These are phyloP conservation scores for Suillus subluteus DNA, from an alignment of 768 basidiomycete genomes.

Conservation along the genomic window DNA sequence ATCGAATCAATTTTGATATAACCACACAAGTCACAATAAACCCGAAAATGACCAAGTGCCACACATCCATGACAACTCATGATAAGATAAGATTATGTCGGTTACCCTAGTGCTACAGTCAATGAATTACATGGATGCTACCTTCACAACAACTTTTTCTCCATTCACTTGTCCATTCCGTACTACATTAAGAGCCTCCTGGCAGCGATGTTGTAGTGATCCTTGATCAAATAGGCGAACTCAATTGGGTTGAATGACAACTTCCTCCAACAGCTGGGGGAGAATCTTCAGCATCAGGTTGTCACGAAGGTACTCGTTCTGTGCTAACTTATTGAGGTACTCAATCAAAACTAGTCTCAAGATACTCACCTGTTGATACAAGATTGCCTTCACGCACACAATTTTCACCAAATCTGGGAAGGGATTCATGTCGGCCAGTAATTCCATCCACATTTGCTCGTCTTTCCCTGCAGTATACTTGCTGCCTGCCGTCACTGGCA, in stretches of 20 bases:
- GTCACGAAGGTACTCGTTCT: conserved; percentile 46
- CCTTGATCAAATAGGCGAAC: conserved; percentile 47
- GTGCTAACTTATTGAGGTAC: not conserved
- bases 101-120: too few relatives aligned
- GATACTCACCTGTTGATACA: conserved; percentile 41
- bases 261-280: conserved; percentile 42
- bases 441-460: conserved; percentile 33
- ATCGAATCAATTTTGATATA: too few relatives aligned
- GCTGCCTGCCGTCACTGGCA: conserved; percentile 50
- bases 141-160: conserved; percentile 51
- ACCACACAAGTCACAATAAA: too few relatives aligned
- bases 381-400: conserved; percentile 33
- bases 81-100: too few relatives aligned
- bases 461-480: conserved; percentile 18
- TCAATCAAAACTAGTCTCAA: not conserved
- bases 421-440: conserved; percentile 40
- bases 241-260: conserved; percentile 45
- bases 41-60: too few relatives aligned
- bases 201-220: conserved; percentile 42
- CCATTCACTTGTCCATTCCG: conserved; percentile 52
- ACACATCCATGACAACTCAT: conserved; percentile 93
- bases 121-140: conserved; percentile 16
- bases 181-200: conserved; percentile 45
- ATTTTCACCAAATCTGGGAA: conserved; percentile 37
- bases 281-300: conserved; percentile 51